Conservation (phyloP, 768 basidiomycete genomes). For the Lactarius sanguifluus region DNA sequence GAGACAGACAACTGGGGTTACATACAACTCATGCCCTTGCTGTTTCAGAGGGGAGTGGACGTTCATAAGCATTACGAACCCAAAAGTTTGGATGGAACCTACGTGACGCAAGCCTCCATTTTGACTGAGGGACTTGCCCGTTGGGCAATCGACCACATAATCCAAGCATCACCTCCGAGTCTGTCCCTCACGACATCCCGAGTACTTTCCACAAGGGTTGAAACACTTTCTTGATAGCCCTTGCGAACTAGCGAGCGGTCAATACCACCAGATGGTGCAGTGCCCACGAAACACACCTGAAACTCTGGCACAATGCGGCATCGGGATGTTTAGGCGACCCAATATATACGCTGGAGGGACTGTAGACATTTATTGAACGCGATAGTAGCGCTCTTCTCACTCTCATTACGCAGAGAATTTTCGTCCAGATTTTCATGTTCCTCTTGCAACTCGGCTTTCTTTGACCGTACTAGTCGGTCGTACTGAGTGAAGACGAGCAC, state of each 20-base stretch:
- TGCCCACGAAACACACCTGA: background rate
- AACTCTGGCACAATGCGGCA: background rate
- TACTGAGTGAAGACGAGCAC: background rate
- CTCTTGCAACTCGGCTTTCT: background rate
- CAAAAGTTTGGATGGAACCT: background rate
- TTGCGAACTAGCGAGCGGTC: background rate
- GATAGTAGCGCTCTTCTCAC: background rate
- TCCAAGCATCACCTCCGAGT: background rate
- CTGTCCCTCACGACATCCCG: background rate
- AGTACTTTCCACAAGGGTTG: background rate
- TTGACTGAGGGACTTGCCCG: background rate
- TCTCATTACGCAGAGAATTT: background rate
- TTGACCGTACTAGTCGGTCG: background rate
- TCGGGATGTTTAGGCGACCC: background rate
- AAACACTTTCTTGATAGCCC: background rate
- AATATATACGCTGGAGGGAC: background rate
- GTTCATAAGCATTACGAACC: background rate
- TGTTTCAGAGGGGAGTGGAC: background rate
- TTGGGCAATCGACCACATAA: background rate
- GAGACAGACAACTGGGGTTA: background rate
- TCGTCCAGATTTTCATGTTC: background rate
- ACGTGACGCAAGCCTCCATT: background rate
- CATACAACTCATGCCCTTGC: slow-evolving; percentile 2
- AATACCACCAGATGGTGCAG: background rate
- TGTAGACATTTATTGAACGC: background rate